Base-by-base conservation (phyloP, 441 rosid genomes). In the Erodium chrysanthum region DNA sequence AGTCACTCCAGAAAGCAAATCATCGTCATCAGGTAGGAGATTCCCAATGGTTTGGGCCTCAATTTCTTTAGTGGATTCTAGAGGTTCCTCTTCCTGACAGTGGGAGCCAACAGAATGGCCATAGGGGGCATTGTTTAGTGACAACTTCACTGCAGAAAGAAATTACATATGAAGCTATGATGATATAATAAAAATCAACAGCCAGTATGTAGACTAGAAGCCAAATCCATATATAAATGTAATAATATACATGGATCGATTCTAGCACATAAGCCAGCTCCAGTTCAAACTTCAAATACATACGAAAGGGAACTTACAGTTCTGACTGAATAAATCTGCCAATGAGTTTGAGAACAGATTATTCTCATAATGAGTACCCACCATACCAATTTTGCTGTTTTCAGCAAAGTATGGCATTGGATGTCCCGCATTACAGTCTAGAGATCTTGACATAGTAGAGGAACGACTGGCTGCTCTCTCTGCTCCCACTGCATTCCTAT, bases 21-120 rank as follows among this genome's bases (percentile, higher is more conserved):
- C 93, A 29, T 86, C 93, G 7, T 88, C 89, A 67, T 68, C 69
- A 1, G 93, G 93, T 21, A 88, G 93, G 73, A 88, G 91, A 75
- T 88, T 83, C 50, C 88, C 91, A 17, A 88, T 83, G 66, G 90
- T 84, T 75, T 78, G 91, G 15, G 89, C 86, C 79, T 88, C 89
- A 69, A 84, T 73, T 73, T 88, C 86, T 78, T 84, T 80, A 66
- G 84, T 74, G 42, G 86, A 82, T 75, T 83, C 86, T 52, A 82
- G 70, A 70, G 81, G 79, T 70, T 77, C 86, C 66, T 80, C 84
- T 80, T 79, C 88, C 65, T 86, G 84, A 9, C 70, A 76, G 66
- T 78, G 74, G 18, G 88, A 74, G 68, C 80, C 79, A 67, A 80
- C 76, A 15, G 88, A 86, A 66, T 78, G 84, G 44, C 81, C 86